These are phyloP conservation scores for Solanum gandarillasii DNA, from an alignment of 257 asterid genomes.

Conservation along the genomic window DNA sequence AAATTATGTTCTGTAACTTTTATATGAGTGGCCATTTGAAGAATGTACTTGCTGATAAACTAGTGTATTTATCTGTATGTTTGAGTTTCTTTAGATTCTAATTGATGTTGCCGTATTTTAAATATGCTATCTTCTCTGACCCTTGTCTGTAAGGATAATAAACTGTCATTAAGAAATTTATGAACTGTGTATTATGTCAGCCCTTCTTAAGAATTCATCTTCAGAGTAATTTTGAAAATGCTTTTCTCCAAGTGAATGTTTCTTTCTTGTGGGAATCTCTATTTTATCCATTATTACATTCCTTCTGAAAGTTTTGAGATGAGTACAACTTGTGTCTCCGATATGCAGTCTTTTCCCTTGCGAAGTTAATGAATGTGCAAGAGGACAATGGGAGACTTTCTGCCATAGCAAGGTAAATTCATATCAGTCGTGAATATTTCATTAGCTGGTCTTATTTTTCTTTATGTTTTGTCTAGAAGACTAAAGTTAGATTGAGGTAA, in stretches of 20 bases:
- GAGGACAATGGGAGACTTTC: constrained; percentile 82
- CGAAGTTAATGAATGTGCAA: constrained; percentile 92
- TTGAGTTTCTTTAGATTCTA: background rate
- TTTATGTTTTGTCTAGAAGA: background rate
- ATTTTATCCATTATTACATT: background rate
- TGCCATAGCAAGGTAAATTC: constrained; percentile 80
- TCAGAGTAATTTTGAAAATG: background rate
- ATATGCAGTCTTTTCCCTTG: constrained; percentile 78
- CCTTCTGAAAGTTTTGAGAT: background rate
- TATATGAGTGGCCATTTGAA: background rate
- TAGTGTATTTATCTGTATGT: background rate
- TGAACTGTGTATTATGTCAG: background rate
- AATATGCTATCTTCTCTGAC: background rate
- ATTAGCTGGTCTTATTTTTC: background rate
- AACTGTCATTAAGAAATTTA: background rate
- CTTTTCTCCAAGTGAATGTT: background rate
- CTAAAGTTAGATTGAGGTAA: background rate
- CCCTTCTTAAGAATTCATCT: background rate
- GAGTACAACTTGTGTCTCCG: background rate
- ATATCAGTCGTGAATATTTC: background rate
- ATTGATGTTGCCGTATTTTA: background rate
- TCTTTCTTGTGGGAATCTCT: background rate
- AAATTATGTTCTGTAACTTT: background rate
- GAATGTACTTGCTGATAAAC: background rate
- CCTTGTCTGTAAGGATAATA: background rate